Base-by-base conservation (phyloP, 345 rosid species). In the Dipteronia dyeriana region DNA sequence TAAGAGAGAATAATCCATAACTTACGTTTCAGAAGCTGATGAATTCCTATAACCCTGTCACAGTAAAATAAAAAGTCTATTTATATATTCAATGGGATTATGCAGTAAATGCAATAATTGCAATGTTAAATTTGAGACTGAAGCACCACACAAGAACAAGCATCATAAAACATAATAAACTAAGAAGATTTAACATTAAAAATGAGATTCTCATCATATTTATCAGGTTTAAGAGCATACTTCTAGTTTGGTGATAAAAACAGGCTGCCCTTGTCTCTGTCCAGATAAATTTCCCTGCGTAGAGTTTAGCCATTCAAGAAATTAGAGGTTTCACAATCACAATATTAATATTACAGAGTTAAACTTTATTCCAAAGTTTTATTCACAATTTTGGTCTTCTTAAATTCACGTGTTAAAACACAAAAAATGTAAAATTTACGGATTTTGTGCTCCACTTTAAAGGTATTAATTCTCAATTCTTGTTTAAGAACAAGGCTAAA, bases 241-340 rank as follows among this genome's bases (percentile, higher is more conserved):
- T 87, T 96, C 99, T 80, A 96, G 84, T 85, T 86, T 88, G 85
- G 99, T 96, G 82, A 96, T 94, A 75, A 94, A 94, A 77, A 96
- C 97, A 60, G 97, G 99, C 81, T 96, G 99, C 74, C 98, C 94
- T 85, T 96, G 98, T 77, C 97, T 89, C 84, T 92, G 97, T 66
- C 97, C 97, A 67, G 93, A 94, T 84, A 96, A 86, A 86, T 84
- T 91, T 79, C 98, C 99, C 99, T 96, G 87, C 78, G 83, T 62
- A 57, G 66, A 75, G 65, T 82, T 81, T 69, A 12, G 72, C 0
- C 54, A 73, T 53, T 73, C 71, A 83, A 57, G 56, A 74, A 68
- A 31, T 74, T 34, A 76, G 63, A 49, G 11, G 69, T 49, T 53
- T 59, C 66, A 66, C 43, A 70, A 66, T 43, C 29, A 73, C 49